Evolutionary conservation across 495 filamentous ascomycete species (phyloP), one percentile per base, ranked within the genome.

Genomic region (Astrocystis sublimbata): DNA sequence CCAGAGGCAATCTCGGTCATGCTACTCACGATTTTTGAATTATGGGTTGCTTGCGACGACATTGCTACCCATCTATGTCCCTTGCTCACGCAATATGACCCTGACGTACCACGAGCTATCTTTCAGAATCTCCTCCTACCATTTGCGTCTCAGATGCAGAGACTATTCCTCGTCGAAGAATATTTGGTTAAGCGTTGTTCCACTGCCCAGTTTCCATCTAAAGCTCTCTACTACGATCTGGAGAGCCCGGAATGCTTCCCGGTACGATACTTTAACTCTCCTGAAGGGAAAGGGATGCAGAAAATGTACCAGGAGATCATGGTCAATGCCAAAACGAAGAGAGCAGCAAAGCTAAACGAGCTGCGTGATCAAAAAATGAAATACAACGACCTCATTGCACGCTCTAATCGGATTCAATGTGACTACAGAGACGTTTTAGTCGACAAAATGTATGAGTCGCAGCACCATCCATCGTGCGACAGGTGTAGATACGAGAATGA

Each of bases 21-120:
- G 85, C 40, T 85, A 2, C 75, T 91, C 19, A 85, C 79, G 0
- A 68, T 83, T 4, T 68, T 89, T 57, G 86, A 90, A 26, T 61
- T 90, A 0, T 91, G 88, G 87, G 66, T 87, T 36, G 84, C 84
- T 17, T 73, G 76, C 46, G 88, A 91, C 63, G 81, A 75, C 53
- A 72, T 75, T 10, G 82, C 83, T 0, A 74, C 77, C 9, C 21
- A 57, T 1, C 55, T 66, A 0, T 73, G 76, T 53, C 59, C 68
- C 1, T 51, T 88, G 5, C 64, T 91, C 0, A 45, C 31, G 0
- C 69, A 87, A 0, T 90, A 87, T 64, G 69, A 81, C 13, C 74
- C 81, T 0, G 79, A 74, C 1, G 71, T 90, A 38, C 74, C 78
- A 0, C 13, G 54, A 0, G 60, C 46, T 5, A n/a, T 81, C 1